phyloP scores from a whole-genome alignment of 345 rosid genomes.

The Salix arbutifolia region DNA sequence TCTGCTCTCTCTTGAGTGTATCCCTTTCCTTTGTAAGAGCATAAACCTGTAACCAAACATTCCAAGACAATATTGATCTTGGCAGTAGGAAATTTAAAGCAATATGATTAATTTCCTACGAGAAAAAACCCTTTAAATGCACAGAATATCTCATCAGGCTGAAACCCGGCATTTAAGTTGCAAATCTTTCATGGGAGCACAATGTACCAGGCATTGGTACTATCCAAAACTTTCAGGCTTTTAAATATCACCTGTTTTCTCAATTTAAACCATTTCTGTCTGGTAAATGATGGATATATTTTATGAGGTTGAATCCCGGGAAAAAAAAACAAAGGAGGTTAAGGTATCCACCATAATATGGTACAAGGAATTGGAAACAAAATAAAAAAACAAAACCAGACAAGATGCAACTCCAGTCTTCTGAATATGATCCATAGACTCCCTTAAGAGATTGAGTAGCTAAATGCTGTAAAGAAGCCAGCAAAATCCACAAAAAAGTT shows the following conservation, averaged over 20 bases:
- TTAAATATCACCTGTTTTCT: background rate
- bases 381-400: background rate
- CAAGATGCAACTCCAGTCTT: background rate
- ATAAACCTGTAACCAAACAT: constrained; percentile 58
- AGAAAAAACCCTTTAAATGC: background rate
- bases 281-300: background rate
- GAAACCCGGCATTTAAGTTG: background rate
- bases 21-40: constrained; percentile 97
- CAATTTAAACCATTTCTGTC: background rate
- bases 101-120: background rate
- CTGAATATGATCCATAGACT: background rate
- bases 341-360: background rate
- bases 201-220: background rate
- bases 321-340: background rate
- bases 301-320: background rate
- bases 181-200: background rate
- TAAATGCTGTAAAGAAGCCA: background rate
- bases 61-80: constrained; percentile 2
- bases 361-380: background rate
- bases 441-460: background rate
- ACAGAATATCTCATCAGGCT: background rate
- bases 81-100: background rate
- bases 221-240: background rate
- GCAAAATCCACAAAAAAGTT: background rate
- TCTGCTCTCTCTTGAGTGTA: constrained; percentile 95